Conservation (phyloP, 805 yeast genomes). For the Zygosaccharomyces rouxii region DNA sequence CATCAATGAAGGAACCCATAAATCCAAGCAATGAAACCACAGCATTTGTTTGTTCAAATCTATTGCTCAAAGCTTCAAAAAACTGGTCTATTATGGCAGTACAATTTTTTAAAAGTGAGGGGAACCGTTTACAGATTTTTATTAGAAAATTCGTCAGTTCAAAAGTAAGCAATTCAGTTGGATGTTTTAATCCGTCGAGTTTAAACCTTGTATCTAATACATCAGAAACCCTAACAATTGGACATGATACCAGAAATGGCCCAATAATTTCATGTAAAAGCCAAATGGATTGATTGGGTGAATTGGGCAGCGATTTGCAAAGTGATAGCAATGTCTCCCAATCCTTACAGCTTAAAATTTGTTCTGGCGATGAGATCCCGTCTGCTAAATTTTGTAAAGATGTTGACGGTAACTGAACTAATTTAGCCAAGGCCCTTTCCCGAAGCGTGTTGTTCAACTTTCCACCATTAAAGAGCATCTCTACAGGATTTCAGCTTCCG, state of each 20-base stretch:
- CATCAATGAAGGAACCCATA: conserved; percentile 32
- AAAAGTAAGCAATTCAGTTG: conserved; percentile 39
- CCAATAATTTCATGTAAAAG: conserved; percentile 41
- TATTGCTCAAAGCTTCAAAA: conserved; percentile 17
- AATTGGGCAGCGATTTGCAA: conserved; percentile 37
- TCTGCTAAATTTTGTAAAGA: neutral
- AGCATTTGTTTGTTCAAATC: conserved; percentile 15
- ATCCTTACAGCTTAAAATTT: conserved; percentile 38
- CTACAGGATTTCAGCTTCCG: neutral
- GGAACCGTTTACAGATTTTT: conserved; percentile 26
- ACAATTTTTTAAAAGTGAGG: conserved; percentile 23
- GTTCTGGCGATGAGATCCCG: neutral
- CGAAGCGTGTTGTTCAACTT: conserved; percentile 15
- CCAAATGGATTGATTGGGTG: conserved; percentile 37
- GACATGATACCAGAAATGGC: conserved; percentile 47
- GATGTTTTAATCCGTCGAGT: conserved; percentile 35
- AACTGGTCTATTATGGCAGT: conserved; percentile 25
- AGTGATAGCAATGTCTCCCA: conserved; percentile 52
- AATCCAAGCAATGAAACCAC: conserved; percentile 39
- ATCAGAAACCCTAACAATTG: conserved; percentile 45
- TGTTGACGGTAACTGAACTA: conserved; percentile 16
- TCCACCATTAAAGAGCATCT: neutral
- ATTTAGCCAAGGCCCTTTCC: conserved; percentile 25
- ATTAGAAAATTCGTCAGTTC: conserved; percentile 35
- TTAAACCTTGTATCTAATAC: conserved; percentile 32